phyloP scores from a whole-genome alignment of 768 basidiomycete genomes.

The Boletus eberwhitei region DNA sequence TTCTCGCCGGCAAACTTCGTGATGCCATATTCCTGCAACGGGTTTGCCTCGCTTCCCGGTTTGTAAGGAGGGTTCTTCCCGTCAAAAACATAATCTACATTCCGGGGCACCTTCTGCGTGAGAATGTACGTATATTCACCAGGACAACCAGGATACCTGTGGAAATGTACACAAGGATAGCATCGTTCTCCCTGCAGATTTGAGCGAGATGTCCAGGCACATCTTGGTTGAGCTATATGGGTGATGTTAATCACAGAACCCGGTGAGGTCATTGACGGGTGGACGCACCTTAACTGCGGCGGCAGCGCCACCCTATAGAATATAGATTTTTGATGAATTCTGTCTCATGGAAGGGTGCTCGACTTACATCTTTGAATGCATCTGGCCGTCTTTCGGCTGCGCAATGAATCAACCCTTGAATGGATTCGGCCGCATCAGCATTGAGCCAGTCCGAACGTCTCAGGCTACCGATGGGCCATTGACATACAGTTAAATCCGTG shows the following conservation, averaged over 20 bases:
- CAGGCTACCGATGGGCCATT: neutral
- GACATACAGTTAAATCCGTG: constrained; percentile 70
- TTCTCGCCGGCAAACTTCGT: constrained; percentile 88
- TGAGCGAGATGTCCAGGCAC: constrained; percentile 72
- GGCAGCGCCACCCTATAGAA: constrained; percentile 52
- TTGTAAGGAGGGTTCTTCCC: constrained; percentile 90
- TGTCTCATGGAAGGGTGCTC: neutral
- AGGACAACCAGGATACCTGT: constrained; percentile 51
- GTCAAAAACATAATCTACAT: constrained; percentile 90
- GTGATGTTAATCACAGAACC: neutral
- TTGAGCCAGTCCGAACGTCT: neutral
- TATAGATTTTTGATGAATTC: neutral
- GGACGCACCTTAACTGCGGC: constrained; percentile 55
- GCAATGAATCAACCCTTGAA: constrained; percentile 84
- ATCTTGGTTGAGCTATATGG: constrained; percentile 67
- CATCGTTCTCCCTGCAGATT: constrained; percentile 58
- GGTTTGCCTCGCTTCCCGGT: constrained; percentile 69
- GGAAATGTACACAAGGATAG: constrained; percentile 85
- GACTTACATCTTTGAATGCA: constrained; percentile 79
- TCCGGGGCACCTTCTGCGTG: constrained; percentile 4
- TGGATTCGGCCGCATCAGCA: constrained; percentile 2
- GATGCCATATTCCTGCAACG: constrained; percentile 83
- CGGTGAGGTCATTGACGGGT: neutral
- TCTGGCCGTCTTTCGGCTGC: constrained; percentile 94
- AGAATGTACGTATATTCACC: neutral